Evolutionary conservation across 768 basidiomycete species (phyloP), one percentile per base, ranked within the genome.

Genomic region (Mycena galopus): DNA sequence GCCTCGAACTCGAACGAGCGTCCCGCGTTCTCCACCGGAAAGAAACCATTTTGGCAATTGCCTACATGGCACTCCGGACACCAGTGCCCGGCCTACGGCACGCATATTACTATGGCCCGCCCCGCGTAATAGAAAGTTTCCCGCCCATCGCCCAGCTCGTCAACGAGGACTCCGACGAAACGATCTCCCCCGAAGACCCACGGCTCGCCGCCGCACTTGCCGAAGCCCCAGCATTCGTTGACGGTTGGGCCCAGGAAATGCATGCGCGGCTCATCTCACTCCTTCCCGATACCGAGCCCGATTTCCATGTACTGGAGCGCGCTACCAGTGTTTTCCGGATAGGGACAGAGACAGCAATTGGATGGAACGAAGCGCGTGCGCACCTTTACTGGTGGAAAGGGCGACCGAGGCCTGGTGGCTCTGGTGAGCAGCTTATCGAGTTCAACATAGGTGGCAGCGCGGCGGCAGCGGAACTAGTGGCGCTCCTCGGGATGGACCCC

Each of bases 351-450:
- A 21, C n/a, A 8, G 29, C 27, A 2, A 50, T 69, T 17, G 59
- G 67, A 9, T 69, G 67, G 59, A 16, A 62, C n/a, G 47, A 55
- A 8, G 67, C 67, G 27, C 44, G 67, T 30, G 59, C 67, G 23
- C 56, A 58, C 21, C 56, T 58, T 2, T 32, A 58, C 10, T n/a
- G n/a, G n/a, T n/a, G n/a, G n/a, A n/a, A n/a, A n/a, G n/a, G n/a
- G n/a, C 29, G 56, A 32, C 35, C 2, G 21, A 19, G n/a, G 7
- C 19, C 9, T 12, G 4, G n/a, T 25, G 14, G 6, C 42, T 16
- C 12, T 14, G 42, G 42, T 17, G 42, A 57, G 29, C 17, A 12
- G 33, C 56, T 57, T 11, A 32, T 67, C 37, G 39, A 57, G n/a
- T 67, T 67, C 25, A 16, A 30, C 27, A 33, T 56, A 3, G n/a